Conservation (phyloP, 495 filamentous ascomycete genomes). For the Chaetomidium leptoderma region DNA sequence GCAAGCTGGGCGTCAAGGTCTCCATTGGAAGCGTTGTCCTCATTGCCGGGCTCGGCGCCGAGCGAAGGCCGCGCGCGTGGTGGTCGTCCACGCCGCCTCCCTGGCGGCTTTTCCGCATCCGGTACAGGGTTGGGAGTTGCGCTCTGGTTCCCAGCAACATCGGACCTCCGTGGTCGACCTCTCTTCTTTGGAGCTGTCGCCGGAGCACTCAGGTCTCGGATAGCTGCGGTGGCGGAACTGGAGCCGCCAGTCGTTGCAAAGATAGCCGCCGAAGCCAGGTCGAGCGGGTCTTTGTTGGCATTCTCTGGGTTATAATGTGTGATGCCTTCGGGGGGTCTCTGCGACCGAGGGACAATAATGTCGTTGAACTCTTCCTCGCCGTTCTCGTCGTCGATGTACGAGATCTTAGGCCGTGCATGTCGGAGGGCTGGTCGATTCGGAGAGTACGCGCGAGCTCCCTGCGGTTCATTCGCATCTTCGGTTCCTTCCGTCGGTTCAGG, state of each 20-base stretch:
- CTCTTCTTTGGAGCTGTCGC: slow-evolving; percentile 17
- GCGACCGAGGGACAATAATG: slow-evolving; percentile 27
- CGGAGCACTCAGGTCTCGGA: background rate
- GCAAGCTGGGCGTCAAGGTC: slow-evolving; percentile 28
- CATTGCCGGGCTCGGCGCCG: background rate
- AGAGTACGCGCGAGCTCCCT: slow-evolving; percentile 24
- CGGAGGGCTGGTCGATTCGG: slow-evolving; percentile 38
- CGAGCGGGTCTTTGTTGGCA: slow-evolving; percentile 33
- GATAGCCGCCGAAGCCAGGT: slow-evolving; percentile 37
- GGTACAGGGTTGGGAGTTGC: background rate
- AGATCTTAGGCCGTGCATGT: slow-evolving; percentile 42
- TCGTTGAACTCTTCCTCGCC: slow-evolving; percentile 39
- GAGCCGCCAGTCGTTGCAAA: slow-evolving; percentile 13
- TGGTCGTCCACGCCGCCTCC: slow-evolving; percentile 23
- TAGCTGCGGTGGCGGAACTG: background rate
- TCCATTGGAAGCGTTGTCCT: background rate
- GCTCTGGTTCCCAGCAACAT: background rate
- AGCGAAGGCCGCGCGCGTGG: slow-evolving; percentile 16
- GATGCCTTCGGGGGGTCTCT: slow-evolving; percentile 21
- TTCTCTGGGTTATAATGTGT: slow-evolving; percentile 16
- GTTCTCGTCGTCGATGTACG: slow-evolving; percentile 40
- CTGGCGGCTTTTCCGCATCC: background rate
- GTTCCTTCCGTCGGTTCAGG: slow-evolving; percentile 10
- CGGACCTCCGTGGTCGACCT: slow-evolving; percentile 28
- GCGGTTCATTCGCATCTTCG: slow-evolving; percentile 16